These are phyloP conservation scores for Dactylellina drechsleri DNA, from an alignment of 2,329 filamentous ascomycete species.

Conservation along the genomic window DNA sequence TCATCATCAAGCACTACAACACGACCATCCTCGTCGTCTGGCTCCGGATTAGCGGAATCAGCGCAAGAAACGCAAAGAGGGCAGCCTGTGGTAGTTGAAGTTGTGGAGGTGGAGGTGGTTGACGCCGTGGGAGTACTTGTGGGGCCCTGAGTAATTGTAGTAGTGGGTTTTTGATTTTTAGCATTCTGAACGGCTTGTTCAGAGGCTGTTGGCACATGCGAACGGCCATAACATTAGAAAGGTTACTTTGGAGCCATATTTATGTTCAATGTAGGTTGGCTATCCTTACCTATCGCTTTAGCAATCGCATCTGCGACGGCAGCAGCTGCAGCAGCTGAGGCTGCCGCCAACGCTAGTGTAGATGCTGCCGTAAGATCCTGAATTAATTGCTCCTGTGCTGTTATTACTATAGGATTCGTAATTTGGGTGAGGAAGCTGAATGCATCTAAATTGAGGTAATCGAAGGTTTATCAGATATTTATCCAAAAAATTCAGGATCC, in stretches of 20 bases:
- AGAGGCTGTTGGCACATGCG: background rate
- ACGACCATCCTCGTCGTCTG: constrained; percentile 9
- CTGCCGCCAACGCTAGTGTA: background rate
- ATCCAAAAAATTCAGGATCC: background rate
- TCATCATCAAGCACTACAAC: background rate
- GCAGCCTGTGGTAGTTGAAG: background rate
- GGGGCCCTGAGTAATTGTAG: constrained; percentile 2
- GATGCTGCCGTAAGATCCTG: constrained; percentile 11
- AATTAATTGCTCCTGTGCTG: constrained; percentile 15
- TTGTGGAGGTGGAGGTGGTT: constrained; percentile 6
- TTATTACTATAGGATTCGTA: constrained; percentile 4
- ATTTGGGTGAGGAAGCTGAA: constrained; percentile 10
- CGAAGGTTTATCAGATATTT: background rate
- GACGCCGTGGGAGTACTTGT: background rate
- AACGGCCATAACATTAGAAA: background rate
- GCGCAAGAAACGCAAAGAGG: constrained; percentile 18
- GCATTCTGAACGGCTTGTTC: constrained; percentile 23
- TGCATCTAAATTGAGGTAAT: constrained; percentile 3
- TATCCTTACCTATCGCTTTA: constrained; percentile 5
- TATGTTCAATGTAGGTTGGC: background rate
- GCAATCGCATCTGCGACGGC: constrained; percentile 2
- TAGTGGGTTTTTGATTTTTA: constrained; percentile 7
- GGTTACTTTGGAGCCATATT: too few relatives aligned
- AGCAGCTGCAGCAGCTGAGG: constrained; percentile 9
- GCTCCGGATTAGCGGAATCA: constrained; percentile 1